Evolutionary conservation across 2,329 filamentous ascomycete genomes (phyloP), one percentile per base, ranked within the genome.

Genomic region (Fonsecaea nubica): DNA sequence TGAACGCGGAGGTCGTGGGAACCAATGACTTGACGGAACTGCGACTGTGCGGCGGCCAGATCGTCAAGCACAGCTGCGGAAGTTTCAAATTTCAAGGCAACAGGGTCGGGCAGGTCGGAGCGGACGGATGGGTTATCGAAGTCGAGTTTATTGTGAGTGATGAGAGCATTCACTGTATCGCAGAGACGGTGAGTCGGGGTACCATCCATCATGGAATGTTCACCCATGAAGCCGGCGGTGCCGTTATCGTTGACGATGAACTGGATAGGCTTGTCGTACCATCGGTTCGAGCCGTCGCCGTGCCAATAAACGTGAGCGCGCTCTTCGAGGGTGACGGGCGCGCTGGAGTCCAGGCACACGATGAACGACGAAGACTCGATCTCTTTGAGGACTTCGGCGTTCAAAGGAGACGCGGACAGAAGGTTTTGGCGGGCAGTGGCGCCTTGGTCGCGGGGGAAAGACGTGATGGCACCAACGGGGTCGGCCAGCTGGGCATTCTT

Each of bases 141-240:
- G 80, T 97, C 93, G 66, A 99, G 88, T 78, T 95, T 96, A 82
- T 97, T 94, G 82, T 90, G 90, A 81, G 97, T 93, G 79, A 98
- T 97, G 75, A 92, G 86, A 77, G 91, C 89, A 82, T 94, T 96
- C 77, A 96, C 86, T 76, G 93, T 95, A 85, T 99, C 95, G 79
- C 97, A 99, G 15, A 99, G 71, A 48, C 96, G 90, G 81, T 98
- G 95, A 2, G 96, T 99, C 0, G 96, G 93, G 6, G 95, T 99
- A 71, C 96, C 95, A 77, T 99, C 95, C 96, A 99, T 99, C 95
- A 99, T 98, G 75, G 92, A 96, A 85, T 99, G 95, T 82, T 99
- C 95, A 76, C 95, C 95, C 86, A 93, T 94, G 85, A 99, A 99
- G 68, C 95, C 95, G 1, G 95, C 91, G 7, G 95, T 96, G 73